Evolutionary conservation across 129 eudicot genomes (phyloP), one percentile per base, ranked within the genome.

Genomic region (Lactuca sativa): DNA sequence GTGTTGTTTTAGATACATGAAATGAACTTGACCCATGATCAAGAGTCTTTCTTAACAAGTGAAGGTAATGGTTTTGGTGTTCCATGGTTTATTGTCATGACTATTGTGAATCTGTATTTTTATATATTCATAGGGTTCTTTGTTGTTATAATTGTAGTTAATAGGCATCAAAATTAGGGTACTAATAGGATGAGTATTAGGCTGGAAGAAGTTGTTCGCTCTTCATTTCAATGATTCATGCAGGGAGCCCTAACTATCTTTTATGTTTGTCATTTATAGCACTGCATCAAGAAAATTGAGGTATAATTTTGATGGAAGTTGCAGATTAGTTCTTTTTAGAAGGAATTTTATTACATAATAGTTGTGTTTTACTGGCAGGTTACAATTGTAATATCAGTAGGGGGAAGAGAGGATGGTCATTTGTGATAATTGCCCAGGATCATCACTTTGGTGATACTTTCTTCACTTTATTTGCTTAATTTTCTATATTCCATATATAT

Each of bases 321-420:
- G 30, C 2, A 25, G 30, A 25, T 33, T 48, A 40, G 47, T 55
- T 66, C 65, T 53, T 14, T 38, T 67, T 66, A 11, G 33, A 21
- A 25, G 6, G 9, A 68, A 32, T 18, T 13, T 53, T 59, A 25
- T 25, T 25, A 25, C 30, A 25, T 25, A 25, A 25, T 25, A 25
- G 30, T 54, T 4, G 70, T 34, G 12, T 32, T 59, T 59, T 59
- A 9, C 54, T 69, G 61, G 51, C 69, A 88, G 96, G 96, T 92
- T 30, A 78, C 87, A 53, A 86, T 92, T 53, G 98, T 95, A 82
- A 84, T 95, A 82, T 85, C 91, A 54, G 86, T 95, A 6, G 90
- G 83, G 83, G 30, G 98, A 86, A 62, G 60, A 79, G 56, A 85
- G 76, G 77, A 91, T 92, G 80, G 96, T 88, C 76, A 82, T 92